A percentile compares a stretch with the other conserved stretches of the same genome.
phyloP scores from a whole-genome alignment of 2,329 filamentous ascomycete species.

The Pseudocercospora vitis region DNA sequence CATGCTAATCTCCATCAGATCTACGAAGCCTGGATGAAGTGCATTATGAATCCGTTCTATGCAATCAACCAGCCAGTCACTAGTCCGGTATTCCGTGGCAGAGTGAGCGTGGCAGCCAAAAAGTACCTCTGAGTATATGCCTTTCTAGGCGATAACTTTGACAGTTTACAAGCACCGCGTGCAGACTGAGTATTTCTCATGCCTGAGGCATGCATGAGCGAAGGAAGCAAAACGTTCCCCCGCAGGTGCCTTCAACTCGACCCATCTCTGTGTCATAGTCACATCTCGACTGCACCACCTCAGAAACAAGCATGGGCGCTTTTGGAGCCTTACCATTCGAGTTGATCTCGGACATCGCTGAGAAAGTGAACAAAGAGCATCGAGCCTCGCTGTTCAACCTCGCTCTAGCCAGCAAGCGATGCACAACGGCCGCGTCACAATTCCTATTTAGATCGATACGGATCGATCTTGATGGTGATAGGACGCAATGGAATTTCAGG shows the following conservation, averaged over 20 bases:
- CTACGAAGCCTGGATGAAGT: constrained; percentile 96
- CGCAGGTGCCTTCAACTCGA: neutral
- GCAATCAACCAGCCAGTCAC: constrained; percentile 77
- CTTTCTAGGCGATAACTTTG: neutral
- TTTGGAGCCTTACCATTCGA: neutral
- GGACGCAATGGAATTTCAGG: neutral
- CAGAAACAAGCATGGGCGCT: neutral
- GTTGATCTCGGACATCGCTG: neutral
- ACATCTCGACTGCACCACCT: neutral
- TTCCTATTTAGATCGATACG: neutral
- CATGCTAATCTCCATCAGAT: constrained; percentile 48
- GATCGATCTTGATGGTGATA: neutral
- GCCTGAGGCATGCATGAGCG: constrained; percentile 2
- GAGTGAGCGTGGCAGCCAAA: constrained; percentile 82
- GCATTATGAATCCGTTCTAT: constrained; percentile 97
- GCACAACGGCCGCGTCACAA: neutral
- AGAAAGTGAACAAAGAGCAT: neutral
- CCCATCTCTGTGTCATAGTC: neutral
- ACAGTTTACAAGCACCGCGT: neutral
- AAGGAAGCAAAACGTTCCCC: neutral
- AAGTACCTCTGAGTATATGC: constrained; percentile 54
- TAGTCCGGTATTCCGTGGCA: constrained; percentile 80
- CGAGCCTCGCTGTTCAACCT: neutral
- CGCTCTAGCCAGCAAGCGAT: neutral
- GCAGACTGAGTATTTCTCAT: neutral